Evolutionary conservation across 2,329 filamentous ascomycete genomes (phyloP).

Genomic region (Ascocoryne sarcoides): DNA sequence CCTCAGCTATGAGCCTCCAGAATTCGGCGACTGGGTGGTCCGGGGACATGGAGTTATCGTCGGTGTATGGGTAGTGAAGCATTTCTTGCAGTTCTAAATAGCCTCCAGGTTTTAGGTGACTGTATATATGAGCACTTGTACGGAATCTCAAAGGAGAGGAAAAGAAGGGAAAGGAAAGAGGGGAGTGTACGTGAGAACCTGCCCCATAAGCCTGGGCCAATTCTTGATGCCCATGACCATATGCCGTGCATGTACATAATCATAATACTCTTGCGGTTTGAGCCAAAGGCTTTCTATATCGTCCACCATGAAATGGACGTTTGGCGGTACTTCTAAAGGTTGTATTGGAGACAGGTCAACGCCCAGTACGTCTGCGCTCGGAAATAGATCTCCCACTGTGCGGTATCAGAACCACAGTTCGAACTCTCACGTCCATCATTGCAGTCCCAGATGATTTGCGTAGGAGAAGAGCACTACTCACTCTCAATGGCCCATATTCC

Average conservation of each 20-base stretch:
- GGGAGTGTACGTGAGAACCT: constrained; percentile 36
- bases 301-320: constrained; percentile 57
- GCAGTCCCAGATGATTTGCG: neutral
- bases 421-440: neutral
- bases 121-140: constrained; percentile 18
- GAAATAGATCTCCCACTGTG: constrained; percentile 43
- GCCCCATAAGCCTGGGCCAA: constrained; percentile 42
- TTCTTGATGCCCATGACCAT: constrained; percentile 47
- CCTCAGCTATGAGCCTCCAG: constrained; percentile 38
- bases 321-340: constrained; percentile 48
- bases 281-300: constrained; percentile 49
- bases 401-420: constrained; percentile 10
- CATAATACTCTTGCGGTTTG: constrained; percentile 44
- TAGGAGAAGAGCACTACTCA: constrained; percentile 13
- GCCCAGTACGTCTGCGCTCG: constrained; percentile 40
- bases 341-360: constrained; percentile 52
- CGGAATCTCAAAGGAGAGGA: constrained; percentile 1
- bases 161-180: too few relatives aligned
- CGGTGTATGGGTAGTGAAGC: constrained; percentile 39
- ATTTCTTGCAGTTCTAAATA: constrained; percentile 50
- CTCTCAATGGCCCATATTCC: constrained; percentile 52
- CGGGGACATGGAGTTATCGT: constrained; percentile 32
- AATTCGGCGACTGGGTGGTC: constrained; percentile 38
- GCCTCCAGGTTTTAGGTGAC: constrained; percentile 43
- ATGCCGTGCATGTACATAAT: constrained; percentile 52